Evolutionary conservation across 805 yeast species (phyloP).

Genomic region (Saccharomycopsis fodiens): DNA sequence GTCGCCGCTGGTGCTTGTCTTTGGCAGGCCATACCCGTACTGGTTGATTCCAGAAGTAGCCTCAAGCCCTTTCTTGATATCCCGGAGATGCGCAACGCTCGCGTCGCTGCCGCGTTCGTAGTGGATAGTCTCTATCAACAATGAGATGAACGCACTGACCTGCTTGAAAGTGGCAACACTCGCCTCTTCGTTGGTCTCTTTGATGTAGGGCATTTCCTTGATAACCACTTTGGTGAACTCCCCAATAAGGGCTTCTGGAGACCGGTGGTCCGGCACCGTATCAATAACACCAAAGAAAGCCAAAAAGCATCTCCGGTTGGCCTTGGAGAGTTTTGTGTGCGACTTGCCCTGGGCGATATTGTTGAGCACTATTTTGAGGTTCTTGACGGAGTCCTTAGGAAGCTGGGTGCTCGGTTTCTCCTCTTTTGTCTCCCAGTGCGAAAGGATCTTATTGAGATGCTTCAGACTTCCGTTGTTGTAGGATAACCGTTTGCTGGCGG

Average conservation of each 20-base stretch:
- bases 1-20: conserved; percentile 23
- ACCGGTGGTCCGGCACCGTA: background rate
- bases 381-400: conserved; percentile 11
- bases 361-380: conserved; percentile 7
- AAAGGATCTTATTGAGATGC: conserved; percentile 24
- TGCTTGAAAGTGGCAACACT: conserved; percentile 9
- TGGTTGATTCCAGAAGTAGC: background rate
- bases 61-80: conserved; percentile 23
- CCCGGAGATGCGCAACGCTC: conserved; percentile 33
- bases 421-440: conserved; percentile 11
- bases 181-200: conserved; percentile 2
- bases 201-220: conserved; percentile 12
- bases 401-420: conserved; percentile 4
- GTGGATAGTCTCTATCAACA: conserved; percentile 32
- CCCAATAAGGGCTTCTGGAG: conserved; percentile 3
- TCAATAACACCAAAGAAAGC: conserved; percentile 6
- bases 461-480: conserved; percentile 24
- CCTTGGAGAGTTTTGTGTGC: conserved; percentile 25
- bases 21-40: conserved; percentile 18
- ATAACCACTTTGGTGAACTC: conserved; percentile 11
- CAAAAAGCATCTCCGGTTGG: conserved; percentile 10
- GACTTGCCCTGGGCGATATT: conserved; percentile 23
- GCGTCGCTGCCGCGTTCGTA: conserved; percentile 26
- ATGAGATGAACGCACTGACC: conserved; percentile 25
- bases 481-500: conserved; percentile 24